phyloP scores from a whole-genome alignment of 345 rosid genomes.

The Trapa bicornis region DNA sequence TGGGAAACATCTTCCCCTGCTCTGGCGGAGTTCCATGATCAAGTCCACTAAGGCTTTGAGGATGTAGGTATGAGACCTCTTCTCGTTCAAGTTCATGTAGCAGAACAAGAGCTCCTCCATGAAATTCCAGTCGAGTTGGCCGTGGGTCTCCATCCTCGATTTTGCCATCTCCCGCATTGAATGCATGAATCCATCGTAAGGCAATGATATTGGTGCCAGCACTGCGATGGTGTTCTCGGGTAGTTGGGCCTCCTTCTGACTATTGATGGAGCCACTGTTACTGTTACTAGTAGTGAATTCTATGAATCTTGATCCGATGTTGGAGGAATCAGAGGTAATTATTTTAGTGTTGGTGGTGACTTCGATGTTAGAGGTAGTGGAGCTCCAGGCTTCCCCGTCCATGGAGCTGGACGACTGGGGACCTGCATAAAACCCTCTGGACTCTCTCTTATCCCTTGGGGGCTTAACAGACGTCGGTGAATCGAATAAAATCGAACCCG shows the following conservation, averaged over 20 bases:
- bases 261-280: background rate
- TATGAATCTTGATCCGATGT: background rate
- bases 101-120: constrained; percentile 71
- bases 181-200: constrained; percentile 46
- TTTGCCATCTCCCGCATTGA: constrained; percentile 81
- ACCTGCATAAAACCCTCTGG: constrained; percentile 32
- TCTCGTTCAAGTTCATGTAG: constrained; percentile 60
- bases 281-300: background rate
- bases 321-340: background rate
- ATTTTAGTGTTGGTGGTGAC: constrained; percentile 21
- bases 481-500: constrained; percentile 11
- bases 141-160: constrained; percentile 22
- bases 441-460: constrained; percentile 21
- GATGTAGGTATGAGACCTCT: constrained; percentile 56
- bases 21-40: constrained; percentile 22
- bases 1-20: constrained; percentile 6
- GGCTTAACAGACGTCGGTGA: constrained; percentile 26
- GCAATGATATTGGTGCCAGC: constrained; percentile 29
- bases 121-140: constrained; percentile 63
- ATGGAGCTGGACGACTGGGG: constrained; percentile 36
- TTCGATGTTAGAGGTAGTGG: constrained; percentile 19
- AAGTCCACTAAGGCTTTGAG: constrained; percentile 73
- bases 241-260: constrained; percentile 8
- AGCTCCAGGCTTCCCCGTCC: constrained; percentile 34
- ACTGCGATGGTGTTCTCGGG: constrained; percentile 58